These are phyloP conservation scores for Globisporangium iwayamae DNA, from an alignment of 352 stramenopile genomes.

Conservation along the genomic window DNA sequence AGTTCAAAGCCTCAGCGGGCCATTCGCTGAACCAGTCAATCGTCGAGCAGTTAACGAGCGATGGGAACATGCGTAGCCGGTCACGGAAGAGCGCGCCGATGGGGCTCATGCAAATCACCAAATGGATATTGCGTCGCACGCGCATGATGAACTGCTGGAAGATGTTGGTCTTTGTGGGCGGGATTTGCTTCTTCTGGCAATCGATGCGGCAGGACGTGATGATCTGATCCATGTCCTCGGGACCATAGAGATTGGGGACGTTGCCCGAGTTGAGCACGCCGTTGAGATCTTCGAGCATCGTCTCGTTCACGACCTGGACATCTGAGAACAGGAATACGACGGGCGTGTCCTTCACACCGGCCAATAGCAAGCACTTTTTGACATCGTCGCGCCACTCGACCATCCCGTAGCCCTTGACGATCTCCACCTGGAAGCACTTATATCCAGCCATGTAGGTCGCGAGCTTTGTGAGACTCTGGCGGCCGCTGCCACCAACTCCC, in stretches of 20 bases:
- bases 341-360: conserved; percentile 88
- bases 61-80: conserved; percentile 85
- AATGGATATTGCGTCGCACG: conserved; percentile 89
- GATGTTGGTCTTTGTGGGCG: conserved; percentile 93
- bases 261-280: conserved; percentile 94
- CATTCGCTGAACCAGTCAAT: conserved; percentile 90
- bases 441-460: conserved; percentile 93
- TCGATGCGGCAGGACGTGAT: conserved; percentile 87
- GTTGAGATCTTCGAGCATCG: conserved; percentile 95
- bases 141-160: conserved; percentile 93
- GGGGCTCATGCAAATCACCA: conserved; percentile 89
- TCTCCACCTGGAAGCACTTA: conserved; percentile 94
- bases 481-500: conserved; percentile 90
- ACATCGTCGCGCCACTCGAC: conserved; percentile 92
- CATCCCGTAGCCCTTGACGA: conserved; percentile 92
- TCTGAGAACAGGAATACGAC: conserved; percentile 95
- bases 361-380: conserved; percentile 87
- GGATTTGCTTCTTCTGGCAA: conserved; percentile 89
- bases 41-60: conserved; percentile 83
- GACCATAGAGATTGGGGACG: conserved; percentile 91
- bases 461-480: conserved; percentile 91
- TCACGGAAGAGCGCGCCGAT: conserved; percentile 80
- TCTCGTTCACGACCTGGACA: conserved; percentile 93
- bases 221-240: conserved; percentile 92
- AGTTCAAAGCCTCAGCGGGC: conserved; percentile 82